Conservation (phyloP, 768 basidiomycete species). For the Austroboletus eburneus region DNA sequence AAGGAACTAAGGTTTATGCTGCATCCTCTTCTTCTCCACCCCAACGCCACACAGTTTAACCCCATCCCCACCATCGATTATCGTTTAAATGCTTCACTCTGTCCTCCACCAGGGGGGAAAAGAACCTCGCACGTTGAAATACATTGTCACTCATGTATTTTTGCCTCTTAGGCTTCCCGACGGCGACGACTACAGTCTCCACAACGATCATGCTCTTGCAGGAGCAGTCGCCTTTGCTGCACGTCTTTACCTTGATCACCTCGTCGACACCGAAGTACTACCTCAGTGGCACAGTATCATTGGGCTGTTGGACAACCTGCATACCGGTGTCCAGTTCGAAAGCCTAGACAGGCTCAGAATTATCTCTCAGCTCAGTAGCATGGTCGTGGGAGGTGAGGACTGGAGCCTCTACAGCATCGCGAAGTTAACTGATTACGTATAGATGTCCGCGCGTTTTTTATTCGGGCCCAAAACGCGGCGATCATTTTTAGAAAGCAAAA, state of each 20-base stretch:
- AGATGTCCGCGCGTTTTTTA: no score
- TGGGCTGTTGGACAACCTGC: constrained; percentile 21
- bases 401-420: no score
- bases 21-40: no score
- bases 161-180: constrained; percentile 38
- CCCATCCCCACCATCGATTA: no score
- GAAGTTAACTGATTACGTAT: no score
- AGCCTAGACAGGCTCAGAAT: constrained; percentile 8
- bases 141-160: constrained; percentile 38
- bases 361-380: constrained; percentile 5
- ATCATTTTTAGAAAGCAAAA: no score
- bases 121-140: constrained; percentile 8
- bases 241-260: constrained; percentile 11
- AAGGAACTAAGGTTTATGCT: no score
- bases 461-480: no score
- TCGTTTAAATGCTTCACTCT: no score
- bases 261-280: constrained; percentile 2
- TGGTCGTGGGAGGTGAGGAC: constrained; percentile 7
- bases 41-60: no score
- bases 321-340: constrained; percentile 7
- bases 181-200: constrained; percentile 18
- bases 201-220: constrained; percentile 28
- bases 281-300: constrained; percentile 27
- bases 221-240: constrained; percentile 17
- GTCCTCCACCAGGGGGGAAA: no score